Evolutionary conservation across 2,329 filamentous ascomycete species (phyloP).

Genomic region (Dothideomycetes sp.): DNA sequence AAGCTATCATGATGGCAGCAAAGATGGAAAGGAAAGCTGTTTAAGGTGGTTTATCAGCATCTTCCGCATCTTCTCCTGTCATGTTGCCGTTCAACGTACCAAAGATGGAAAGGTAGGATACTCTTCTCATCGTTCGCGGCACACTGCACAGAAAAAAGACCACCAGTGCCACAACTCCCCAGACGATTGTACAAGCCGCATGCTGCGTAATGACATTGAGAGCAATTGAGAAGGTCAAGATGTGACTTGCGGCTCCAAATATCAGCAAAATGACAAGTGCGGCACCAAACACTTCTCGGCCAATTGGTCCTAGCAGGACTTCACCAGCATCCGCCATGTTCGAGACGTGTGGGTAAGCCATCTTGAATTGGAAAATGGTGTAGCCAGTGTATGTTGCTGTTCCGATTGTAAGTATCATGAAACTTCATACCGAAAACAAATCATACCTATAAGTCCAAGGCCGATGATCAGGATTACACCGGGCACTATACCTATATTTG

Average conservation of each 20-base stretch:
- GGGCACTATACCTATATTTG: slow-evolving; percentile 40
- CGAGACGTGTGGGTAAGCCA: slow-evolving; percentile 35
- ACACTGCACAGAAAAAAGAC: slow-evolving; percentile 49
- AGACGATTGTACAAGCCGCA: slow-evolving; percentile 54
- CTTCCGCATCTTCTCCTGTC: no score
- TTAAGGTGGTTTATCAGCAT: no score
- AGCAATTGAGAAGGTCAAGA: slow-evolving; percentile 59
- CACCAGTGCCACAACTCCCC: slow-evolving; percentile 46
- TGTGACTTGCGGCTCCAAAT: slow-evolving; percentile 58
- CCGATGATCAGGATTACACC: slow-evolving; percentile 44
- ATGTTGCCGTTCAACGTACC: no score
- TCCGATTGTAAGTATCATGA: not conserved
- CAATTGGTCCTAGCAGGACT: slow-evolving; percentile 51
- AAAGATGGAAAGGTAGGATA: slow-evolving; percentile 51
- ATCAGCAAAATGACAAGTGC: slow-evolving; percentile 55
- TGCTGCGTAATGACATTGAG: slow-evolving; percentile 54
- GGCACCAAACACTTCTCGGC: slow-evolving; percentile 52
- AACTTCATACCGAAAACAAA: not conserved
- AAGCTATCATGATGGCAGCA: slow-evolving; percentile 52
- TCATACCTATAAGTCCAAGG: slow-evolving; percentile 35
- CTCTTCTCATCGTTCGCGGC: slow-evolving; percentile 50
- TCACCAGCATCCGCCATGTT: slow-evolving; percentile 60
- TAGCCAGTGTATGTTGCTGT: slow-evolving; percentile 48
- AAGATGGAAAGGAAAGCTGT: slow-evolving; percentile 50
- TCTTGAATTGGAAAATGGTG: slow-evolving; percentile 49